Percentiles rank a stretch among this genome's conserved stretches.
Conservation (phyloP, 495 filamentous ascomycete genomes). For the Penicillium bovifimosum region DNA sequence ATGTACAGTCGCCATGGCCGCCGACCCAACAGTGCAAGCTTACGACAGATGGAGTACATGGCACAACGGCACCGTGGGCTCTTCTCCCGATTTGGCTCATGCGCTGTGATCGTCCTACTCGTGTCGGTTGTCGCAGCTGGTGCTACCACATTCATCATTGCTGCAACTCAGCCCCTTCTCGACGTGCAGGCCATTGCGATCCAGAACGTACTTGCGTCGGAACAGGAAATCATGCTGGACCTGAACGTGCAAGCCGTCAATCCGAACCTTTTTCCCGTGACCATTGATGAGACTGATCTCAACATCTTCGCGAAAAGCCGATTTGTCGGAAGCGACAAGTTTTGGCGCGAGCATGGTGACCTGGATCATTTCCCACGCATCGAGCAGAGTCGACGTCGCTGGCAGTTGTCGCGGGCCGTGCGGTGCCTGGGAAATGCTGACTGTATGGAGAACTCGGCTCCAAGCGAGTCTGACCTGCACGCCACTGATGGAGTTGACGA, state of each 20-base stretch:
- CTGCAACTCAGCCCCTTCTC: constrained; percentile 80
- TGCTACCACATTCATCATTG: constrained; percentile 78
- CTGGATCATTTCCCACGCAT: constrained; percentile 29
- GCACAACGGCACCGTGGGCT: constrained; percentile 59
- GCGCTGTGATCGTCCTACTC: constrained; percentile 67
- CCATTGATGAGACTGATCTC: constrained; percentile 76
- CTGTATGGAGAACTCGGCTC: constrained; percentile 16
- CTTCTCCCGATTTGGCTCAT: constrained; percentile 71
- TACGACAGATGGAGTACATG: constrained; percentile 72
- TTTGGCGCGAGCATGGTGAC: constrained; percentile 58
- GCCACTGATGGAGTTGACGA: constrained; percentile 49
- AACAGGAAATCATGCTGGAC: constrained; percentile 95
- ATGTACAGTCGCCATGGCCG: constrained; percentile 57
- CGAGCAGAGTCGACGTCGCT: constrained; percentile 33
- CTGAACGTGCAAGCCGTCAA: constrained; percentile 83
- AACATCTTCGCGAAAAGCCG: constrained; percentile 91
- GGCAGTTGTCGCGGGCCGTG: constrained; percentile 28
- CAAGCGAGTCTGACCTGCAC: constrained; percentile 4
- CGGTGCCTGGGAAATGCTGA: constrained; percentile 23
- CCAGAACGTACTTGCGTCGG: constrained; percentile 83
- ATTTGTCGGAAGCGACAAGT: constrained; percentile 71
- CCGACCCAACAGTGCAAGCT: constrained; percentile 50
- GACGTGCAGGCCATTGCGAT: constrained; percentile 72
- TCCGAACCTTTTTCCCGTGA: constrained; percentile 82
- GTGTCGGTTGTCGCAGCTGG: constrained; percentile 71